Conservation (phyloP, 208 protist genomes). For the Trypanosoma congolense region DNA sequence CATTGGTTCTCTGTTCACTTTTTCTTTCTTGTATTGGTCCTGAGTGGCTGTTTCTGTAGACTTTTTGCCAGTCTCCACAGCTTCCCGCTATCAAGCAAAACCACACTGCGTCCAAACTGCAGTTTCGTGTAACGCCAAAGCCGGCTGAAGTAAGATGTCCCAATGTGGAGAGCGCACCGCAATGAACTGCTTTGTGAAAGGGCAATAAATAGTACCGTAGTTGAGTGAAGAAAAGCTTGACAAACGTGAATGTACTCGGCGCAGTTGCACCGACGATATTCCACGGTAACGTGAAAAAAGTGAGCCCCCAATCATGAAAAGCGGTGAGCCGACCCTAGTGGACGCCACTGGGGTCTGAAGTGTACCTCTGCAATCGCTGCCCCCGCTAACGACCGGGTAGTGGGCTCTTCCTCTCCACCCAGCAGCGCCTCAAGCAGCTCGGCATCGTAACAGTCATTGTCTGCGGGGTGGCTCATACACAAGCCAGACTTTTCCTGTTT, state of each 20-base stretch:
- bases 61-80: conserved; percentile 30
- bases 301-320: conserved; percentile 44
- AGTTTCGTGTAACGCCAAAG: conserved; percentile 30
- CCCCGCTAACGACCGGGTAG: background rate
- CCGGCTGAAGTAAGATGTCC: conserved; percentile 35
- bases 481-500: no score
- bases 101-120: conserved; percentile 23
- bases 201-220: conserved; percentile 42
- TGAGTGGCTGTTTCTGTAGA: conserved; percentile 21
- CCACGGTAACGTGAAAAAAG: conserved; percentile 28
- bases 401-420: background rate
- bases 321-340: background rate
- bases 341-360: background rate
- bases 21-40: conserved; percentile 17
- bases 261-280: background rate
- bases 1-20: background rate
- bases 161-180: conserved; percentile 47
- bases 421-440: conserved; percentile 19
- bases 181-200: conserved; percentile 53
- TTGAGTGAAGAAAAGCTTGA: conserved; percentile 1
- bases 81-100: conserved; percentile 15
- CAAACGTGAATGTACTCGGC: background rate
- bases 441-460: conserved; percentile 2
- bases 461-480: background rate
- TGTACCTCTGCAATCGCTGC: background rate